A percentile compares a stretch with the other conserved stretches of the same genome.
Evolutionary conservation across 2,329 filamentous ascomycete species (phyloP).

Genomic region (Botryosphaeria dothidea): DNA sequence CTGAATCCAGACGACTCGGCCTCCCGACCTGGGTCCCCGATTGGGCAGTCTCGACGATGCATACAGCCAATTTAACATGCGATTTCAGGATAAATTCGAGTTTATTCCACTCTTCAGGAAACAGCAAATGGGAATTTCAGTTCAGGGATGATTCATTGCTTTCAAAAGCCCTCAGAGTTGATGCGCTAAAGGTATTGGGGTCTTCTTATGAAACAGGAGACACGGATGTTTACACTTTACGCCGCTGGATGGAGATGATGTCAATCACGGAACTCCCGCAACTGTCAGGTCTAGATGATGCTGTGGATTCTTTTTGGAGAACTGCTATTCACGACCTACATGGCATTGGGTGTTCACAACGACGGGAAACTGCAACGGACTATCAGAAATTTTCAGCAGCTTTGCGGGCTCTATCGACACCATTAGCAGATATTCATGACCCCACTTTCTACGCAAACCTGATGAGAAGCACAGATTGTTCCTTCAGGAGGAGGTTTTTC

Average conservation of each 20-base stretch:
- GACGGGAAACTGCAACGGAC: background rate
- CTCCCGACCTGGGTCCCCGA: background rate
- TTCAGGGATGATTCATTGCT: background rate
- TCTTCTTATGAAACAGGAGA: background rate
- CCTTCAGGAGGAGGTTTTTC: background rate
- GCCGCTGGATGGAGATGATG: background rate
- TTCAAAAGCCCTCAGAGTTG: background rate
- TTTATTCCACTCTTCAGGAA: background rate
- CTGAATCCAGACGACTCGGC: background rate
- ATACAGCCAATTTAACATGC: background rate
- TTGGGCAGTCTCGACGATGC: background rate
- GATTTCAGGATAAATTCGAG: background rate
- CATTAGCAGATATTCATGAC: background rate
- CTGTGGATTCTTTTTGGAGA: background rate
- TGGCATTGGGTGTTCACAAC: too few species aligned
- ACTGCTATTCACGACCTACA: background rate
- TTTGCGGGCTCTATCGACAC: background rate
- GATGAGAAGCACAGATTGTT: background rate
- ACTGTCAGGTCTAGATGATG: background rate
- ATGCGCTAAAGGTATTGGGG: background rate
- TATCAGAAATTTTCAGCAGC: background rate
- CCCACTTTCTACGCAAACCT: background rate
- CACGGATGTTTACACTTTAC: background rate
- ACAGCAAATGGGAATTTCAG: background rate
- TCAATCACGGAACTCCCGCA: background rate